These are phyloP conservation scores for Colletotrichum chrysophilum DNA, from an alignment of 2,329 filamentous ascomycete species.

Conservation along the genomic window DNA sequence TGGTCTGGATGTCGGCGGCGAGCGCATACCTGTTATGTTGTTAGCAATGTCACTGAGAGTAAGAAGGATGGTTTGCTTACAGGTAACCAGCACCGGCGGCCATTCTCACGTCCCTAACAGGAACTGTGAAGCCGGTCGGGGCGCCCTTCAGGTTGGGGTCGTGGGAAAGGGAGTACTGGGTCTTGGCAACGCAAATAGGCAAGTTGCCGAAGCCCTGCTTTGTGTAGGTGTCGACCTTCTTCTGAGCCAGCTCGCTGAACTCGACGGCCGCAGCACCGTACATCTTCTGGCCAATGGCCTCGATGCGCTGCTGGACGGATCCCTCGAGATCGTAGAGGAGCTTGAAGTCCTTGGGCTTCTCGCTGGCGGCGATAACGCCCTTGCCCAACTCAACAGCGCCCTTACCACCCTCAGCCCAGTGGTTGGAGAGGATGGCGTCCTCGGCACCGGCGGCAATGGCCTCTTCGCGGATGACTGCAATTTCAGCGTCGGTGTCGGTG, in stretches of 20 bases:
- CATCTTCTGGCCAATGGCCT: constrained; percentile 89
- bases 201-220: constrained; percentile 90
- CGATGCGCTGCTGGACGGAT: constrained; percentile 86
- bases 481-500: constrained; percentile 92
- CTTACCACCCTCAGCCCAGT: constrained; percentile 94
- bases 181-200: constrained; percentile 97
- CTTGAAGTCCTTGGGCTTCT: constrained; percentile 86
- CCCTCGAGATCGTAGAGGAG: constrained; percentile 84
- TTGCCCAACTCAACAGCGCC: constrained; percentile 89
- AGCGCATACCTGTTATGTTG: constrained; percentile 73
- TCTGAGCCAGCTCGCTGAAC: constrained; percentile 91
- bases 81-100: constrained; percentile 93
- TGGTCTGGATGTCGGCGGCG: constrained; percentile 97
- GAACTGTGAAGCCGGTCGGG: constrained; percentile 91
- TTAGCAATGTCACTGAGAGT: constrained; percentile 38
- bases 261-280: constrained; percentile 90
- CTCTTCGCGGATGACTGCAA: constrained; percentile 87
- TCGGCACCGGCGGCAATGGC: constrained; percentile 90
- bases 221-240: constrained; percentile 95
- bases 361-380: constrained; percentile 81
- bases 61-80: constrained; percentile 51
- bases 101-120: constrained; percentile 91
- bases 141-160: constrained; percentile 94
- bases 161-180: constrained; percentile 94
- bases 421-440: constrained; percentile 91